Conservation (phyloP, 495 filamentous ascomycete species). For the Penicillium canescens region DNA sequence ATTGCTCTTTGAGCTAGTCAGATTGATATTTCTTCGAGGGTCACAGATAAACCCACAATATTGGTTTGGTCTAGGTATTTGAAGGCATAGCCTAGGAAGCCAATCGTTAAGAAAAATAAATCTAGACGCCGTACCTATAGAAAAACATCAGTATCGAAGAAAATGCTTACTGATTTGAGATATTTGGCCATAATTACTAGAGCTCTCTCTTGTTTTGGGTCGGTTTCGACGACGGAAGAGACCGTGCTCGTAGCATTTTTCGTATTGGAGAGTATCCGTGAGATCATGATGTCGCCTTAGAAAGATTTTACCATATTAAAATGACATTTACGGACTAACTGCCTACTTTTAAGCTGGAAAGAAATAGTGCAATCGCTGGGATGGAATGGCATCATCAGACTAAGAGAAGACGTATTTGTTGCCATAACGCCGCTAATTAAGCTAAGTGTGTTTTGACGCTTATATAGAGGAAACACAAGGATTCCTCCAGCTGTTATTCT, state of each 20-base stretch:
- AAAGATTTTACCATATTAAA: neutral
- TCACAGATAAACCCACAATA: conserved; percentile 6
- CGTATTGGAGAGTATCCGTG: neutral
- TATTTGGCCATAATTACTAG: neutral
- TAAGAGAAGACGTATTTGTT: neutral
- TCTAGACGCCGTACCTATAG: conserved; percentile 18
- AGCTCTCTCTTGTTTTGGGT: neutral
- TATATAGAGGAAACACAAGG: too few relatives aligned
- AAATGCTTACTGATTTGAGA: neutral
- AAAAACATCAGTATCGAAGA: neutral
- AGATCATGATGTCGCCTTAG: neutral
- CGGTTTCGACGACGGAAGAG: neutral
- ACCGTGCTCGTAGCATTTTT: neutral
- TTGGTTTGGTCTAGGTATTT: conserved; percentile 22
- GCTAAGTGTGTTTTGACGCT: too few relatives aligned
- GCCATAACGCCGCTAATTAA: neutral
- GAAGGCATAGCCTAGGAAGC: conserved; percentile 19
- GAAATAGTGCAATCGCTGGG: neutral
- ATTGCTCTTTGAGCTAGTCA: conserved; percentile 18
- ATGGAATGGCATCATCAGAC: neutral
- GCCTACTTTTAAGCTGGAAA: neutral
- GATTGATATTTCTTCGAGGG: neutral
- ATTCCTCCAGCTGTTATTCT: too few relatives aligned
- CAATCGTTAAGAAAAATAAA: conserved; percentile 12
- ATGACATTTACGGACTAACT: neutral